These are phyloP conservation scores for Xylaria venustula DNA, from an alignment of 495 filamentous ascomycete genomes.

Conservation along the genomic window DNA sequence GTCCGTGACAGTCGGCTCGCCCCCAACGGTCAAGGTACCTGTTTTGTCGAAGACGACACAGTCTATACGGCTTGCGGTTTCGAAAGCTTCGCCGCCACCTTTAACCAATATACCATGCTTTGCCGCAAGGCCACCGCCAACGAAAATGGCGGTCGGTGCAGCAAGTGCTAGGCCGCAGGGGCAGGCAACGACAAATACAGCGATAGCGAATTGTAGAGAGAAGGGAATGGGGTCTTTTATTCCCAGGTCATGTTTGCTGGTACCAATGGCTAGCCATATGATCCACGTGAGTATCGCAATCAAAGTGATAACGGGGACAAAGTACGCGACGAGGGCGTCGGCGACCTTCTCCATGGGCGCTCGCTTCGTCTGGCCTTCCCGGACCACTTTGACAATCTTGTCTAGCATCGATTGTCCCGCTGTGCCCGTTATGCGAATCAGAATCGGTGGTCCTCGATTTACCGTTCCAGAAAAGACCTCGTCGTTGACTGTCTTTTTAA, in stretches of 20 bases:
- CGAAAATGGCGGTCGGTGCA: constrained; percentile 90
- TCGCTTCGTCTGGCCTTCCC: constrained; percentile 84
- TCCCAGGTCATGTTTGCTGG: constrained; percentile 62
- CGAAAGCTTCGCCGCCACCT: constrained; percentile 94
- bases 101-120: constrained; percentile 87
- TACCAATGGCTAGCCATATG: constrained; percentile 76
- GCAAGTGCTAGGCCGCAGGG: constrained; percentile 91
- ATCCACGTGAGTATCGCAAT: constrained; percentile 81
- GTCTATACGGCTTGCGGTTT: constrained; percentile 84
- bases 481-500: constrained; percentile 70
- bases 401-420: constrained; percentile 87
- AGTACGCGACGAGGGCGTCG: constrained; percentile 80
- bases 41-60: constrained; percentile 96
- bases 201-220: constrained; percentile 87
- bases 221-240: constrained; percentile 76
- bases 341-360: constrained; percentile 86
- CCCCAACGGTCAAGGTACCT: constrained; percentile 84
- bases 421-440: constrained; percentile 66
- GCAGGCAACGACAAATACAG: constrained; percentile 93
- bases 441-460: constrained; percentile 71
- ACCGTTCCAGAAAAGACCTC: constrained; percentile 82
- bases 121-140: constrained; percentile 85
- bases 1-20: constrained; percentile 76
- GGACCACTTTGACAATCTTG: constrained; percentile 83
- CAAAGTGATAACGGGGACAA: constrained; percentile 81